Percentiles rank a stretch among this genome's conserved stretches.
phyloP scores from a whole-genome alignment of 2,329 filamentous ascomycete genomes.

The Cladosporium oxysporum region DNA sequence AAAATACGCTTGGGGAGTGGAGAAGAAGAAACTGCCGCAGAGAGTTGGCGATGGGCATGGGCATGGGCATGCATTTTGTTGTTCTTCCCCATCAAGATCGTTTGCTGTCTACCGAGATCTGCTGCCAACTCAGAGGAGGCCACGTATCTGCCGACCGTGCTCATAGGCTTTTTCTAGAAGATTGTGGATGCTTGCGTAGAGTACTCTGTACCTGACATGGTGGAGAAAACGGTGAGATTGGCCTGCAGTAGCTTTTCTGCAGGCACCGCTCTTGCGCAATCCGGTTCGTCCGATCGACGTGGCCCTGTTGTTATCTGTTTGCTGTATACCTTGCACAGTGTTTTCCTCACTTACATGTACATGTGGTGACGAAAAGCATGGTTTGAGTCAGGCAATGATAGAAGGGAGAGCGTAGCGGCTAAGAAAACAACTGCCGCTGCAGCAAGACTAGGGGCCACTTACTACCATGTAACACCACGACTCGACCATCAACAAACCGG shows the following conservation, averaged over 20 bases:
- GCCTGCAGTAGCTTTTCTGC: conserved; percentile 17
- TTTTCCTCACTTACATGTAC: not conserved
- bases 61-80: not conserved
- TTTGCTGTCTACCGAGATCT: not conserved
- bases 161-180: conserved; percentile 10
- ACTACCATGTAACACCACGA: not conserved
- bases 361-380: not conserved
- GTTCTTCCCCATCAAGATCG: not conserved
- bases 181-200: not conserved
- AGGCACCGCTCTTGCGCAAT: conserved; percentile 18
- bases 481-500: not conserved
- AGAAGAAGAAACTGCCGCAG: conserved; percentile 3
- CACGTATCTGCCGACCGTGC: not conserved
- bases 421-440: not conserved
- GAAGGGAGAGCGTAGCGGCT: not conserved
- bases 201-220: conserved; percentile 18
- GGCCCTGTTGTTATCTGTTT: not conserved
- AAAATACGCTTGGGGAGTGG: conserved; percentile 9
- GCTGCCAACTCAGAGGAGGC: not conserved
- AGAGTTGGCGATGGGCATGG: not conserved
- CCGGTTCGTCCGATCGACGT: not conserved
- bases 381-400: not conserved
- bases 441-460: not conserved
- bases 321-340: not conserved
- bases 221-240: conserved; percentile 14